Percentiles rank a stretch among this genome's conserved stretches.
These are phyloP conservation scores for Blastocystis sp. DNA, from an alignment of 352 stramenopile species.

Conservation along the genomic window DNA sequence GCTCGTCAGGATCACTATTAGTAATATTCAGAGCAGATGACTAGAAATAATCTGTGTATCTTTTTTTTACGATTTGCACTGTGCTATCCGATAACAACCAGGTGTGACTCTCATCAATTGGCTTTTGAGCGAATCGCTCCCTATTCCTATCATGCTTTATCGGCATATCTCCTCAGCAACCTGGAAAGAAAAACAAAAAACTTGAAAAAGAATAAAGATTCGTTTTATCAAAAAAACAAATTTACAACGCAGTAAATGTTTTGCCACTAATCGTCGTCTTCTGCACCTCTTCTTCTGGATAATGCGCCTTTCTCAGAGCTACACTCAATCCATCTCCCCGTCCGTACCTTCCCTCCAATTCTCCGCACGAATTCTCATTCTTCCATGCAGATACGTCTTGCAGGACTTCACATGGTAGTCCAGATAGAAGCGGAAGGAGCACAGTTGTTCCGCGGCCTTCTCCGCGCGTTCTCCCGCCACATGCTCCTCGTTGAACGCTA, in stretches of 20 bases:
- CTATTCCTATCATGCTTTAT: not conserved
- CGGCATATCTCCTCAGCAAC: not conserved
- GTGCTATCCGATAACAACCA: not conserved
- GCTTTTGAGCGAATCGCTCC: not conserved
- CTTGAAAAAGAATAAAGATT: not conserved
- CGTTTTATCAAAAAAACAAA: not conserved
- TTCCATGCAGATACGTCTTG: constrained; percentile 15
- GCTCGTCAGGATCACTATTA: not conserved
- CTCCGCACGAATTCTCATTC: constrained; percentile 35
- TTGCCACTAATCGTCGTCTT: constrained; percentile 40
- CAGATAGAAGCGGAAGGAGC: constrained; percentile 16
- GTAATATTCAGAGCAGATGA: not conserved
- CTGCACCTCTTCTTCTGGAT: not conserved
- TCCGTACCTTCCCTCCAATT: constrained; percentile 26
- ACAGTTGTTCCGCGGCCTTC: not conserved
- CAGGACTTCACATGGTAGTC: constrained; percentile 40
- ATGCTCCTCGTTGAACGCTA: constrained; percentile 5
- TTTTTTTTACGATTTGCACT: not conserved
- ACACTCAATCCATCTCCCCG: not conserved
- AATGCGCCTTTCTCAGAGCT: constrained; percentile 26
- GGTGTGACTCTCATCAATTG: not conserved
- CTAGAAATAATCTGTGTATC: not conserved
- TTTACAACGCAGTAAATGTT: not conserved
- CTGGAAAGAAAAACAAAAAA: not conserved
- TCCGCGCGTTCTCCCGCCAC: not conserved